Base-by-base conservation (phyloP, 257 asterid genomes). In the Primulina tabacum region DNA sequence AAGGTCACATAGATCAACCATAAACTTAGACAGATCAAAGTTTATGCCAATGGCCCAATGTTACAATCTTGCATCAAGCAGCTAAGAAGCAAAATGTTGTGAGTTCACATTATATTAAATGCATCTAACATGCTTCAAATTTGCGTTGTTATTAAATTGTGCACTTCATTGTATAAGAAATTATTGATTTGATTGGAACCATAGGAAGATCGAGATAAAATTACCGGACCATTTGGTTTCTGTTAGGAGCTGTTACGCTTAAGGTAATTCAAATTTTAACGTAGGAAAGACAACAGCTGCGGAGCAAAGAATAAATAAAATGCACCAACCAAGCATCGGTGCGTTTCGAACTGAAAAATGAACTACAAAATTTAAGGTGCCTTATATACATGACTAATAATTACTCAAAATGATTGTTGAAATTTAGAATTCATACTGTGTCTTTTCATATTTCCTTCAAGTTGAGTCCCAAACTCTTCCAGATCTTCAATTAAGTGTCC, bases 381-480 rank as follows among this genome's bases (percentile, higher is more conserved):
- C 8, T 67, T 62, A 17, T 33, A 35, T 6, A 62, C 24, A 32
- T 24, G 7, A 64, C 40, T 5, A 33, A 65, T 43, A 64, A 69
- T 62, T 67, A 18, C 43, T 37, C 14, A 65, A 59, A 8, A 72
- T 38, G 10, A 29, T 28, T 28, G 30, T 28, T 16, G 18, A 37
- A 62, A 77, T 76, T 30, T 18, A 60, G 78, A 69, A 71, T 53
- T 32, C 86, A 26, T 87, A 92, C 98, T 82, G 79, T 88, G 90
- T 78, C 83, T 87, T 81, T 92, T 90, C 72, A 84, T 67, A 69
- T 70, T 77, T 80, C 86, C 84, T 84, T 81, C 87, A 63, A 87
- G 85, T 79, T 92, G 95, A 7, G 60, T 71, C 72, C 86, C 83
- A 58, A 88, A 81, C 75, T 85, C 97, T 79, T 88, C 98, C 65